Percentiles rank a stretch among this genome's conserved stretches.
phyloP scores from a whole-genome alignment of 768 basidiomycete species.

The Exidia glandulosa region DNA sequence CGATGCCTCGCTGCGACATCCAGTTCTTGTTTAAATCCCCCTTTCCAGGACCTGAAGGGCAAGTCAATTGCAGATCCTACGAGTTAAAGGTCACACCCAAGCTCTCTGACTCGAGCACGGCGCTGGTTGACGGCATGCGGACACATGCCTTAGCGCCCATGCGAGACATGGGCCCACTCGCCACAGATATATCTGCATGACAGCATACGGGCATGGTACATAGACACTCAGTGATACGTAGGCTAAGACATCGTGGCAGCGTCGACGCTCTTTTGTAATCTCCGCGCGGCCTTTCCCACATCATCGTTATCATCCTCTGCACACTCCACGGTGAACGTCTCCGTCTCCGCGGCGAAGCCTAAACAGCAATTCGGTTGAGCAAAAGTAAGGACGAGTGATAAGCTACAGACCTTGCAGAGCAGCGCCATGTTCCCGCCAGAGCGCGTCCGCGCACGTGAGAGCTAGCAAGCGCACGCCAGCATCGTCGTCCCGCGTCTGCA shows the following conservation, averaged over 20 bases:
- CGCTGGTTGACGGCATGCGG: too few species aligned
- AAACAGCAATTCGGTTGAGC: constrained; percentile 4
- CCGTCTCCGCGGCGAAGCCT: constrained; percentile 74
- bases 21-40: too few species aligned
- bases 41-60: too few species aligned
- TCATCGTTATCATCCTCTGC: constrained; percentile 81
- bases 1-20: too few species aligned
- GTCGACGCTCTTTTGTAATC: neutral
- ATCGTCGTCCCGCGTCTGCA: constrained; percentile 84
- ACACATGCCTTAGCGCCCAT: too few species aligned
- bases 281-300: constrained; percentile 55
- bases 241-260: neutral
- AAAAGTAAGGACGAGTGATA: neutral
- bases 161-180: too few species aligned
- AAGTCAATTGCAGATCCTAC: too few species aligned
- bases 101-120: too few species aligned
- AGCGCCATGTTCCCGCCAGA: constrained; percentile 71
- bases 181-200: too few species aligned
- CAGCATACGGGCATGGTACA: too few species aligned
- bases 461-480: constrained; percentile 57
- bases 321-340: constrained; percentile 79
- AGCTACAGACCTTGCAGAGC: constrained; percentile 58
- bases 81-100: too few species aligned
- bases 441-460: constrained; percentile 48
- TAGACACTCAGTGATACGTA: neutral